Evolutionary conservation across 768 basidiomycete species (phyloP).

Genomic region (Russula sp.): DNA sequence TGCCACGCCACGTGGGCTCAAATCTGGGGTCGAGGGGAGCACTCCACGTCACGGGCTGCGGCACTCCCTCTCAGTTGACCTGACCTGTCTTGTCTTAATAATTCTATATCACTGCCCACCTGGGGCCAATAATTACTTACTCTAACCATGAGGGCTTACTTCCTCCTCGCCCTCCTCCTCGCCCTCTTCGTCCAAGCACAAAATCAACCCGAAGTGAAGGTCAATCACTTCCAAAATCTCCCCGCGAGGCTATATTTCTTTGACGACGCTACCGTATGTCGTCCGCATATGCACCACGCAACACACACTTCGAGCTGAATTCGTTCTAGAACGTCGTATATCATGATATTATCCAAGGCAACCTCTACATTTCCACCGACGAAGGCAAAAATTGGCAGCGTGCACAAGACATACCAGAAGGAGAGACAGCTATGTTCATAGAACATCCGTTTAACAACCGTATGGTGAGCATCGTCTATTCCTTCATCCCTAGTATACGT

Average conservation of each 20-base stretch:
- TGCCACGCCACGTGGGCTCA: background rate
- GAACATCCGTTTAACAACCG: conserved; percentile 81
- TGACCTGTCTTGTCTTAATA: background rate
- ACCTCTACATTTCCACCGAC: conserved; percentile 72
- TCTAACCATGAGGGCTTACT: background rate
- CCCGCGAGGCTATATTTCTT: conserved; percentile 84
- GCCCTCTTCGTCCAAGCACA: conserved; percentile 12
- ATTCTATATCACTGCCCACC: background rate
- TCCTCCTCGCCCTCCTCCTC: conserved; percentile 2
- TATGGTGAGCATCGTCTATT: background rate
- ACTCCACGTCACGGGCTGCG: background rate
- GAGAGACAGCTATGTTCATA: conserved; percentile 62
- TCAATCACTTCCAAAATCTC: conserved; percentile 58
- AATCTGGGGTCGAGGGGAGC: background rate
- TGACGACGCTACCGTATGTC: conserved; percentile 78
- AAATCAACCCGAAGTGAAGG: conserved; percentile 16
- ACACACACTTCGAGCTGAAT: background rate
- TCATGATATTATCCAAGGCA: conserved; percentile 63
- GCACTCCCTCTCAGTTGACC: background rate
- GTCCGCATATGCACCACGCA: background rate
- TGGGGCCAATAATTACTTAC: background rate
- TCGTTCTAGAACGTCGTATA: conserved; percentile 57
- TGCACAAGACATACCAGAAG: conserved; percentile 45
- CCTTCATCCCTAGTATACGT: background rate
- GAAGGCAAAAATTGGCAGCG: conserved; percentile 72